Base-by-base conservation (phyloP, 2,329 filamentous ascomycete species). In the Fusarium protoensiforme region DNA sequence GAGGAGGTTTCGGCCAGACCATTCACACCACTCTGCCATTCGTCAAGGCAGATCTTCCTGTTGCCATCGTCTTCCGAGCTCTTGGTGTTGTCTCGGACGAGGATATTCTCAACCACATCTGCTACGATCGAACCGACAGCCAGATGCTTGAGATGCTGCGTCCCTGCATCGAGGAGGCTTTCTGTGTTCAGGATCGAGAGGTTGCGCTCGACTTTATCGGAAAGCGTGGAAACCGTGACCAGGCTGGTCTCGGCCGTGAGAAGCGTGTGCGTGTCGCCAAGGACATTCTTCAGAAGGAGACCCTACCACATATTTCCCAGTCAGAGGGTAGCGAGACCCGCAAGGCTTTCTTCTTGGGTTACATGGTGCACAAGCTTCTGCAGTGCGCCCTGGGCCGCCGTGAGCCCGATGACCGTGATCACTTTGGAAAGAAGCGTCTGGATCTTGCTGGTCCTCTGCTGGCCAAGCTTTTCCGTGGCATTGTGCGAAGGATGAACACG, bases 71-170 rank as follows among this genome's bases (percentile, higher is more conserved):
- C 65, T 99, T 99, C 87, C 92, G 96, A 79, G 97, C 96, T 5
- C 87, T 99, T 16, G 96, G 96, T 77, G 93, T 99, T 36, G 96
- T 99, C 7, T 98, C 96, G 10, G 96, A 99, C 79, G 95, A 98
- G 81, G 96, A 99, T 80, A 99, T 99, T 73, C 87, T 99, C 54
- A 98, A 98, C 81, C 95, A 98, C 81, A 98, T 99, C 76, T 98
- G 95, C 83, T 98, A 97, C 82, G 95, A 98, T 80, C 92, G 94
- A 72, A 96, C 93, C 78, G 97, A 99, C 81, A 97, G 93, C 29
- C 94, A 97, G 78, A 98, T 99, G 95, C 87, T 99, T 66, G 96
- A 99, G 86, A 96, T 98, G 91, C 85, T 99, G 77, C 96, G 97
- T 77, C 96, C 96, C 5, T 98, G 95, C 86, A 95, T 99, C 67